These are phyloP conservation scores for Neofusicoccum sp. DNA, from an alignment of 2,329 filamentous ascomycete genomes.

Conservation along the genomic window DNA sequence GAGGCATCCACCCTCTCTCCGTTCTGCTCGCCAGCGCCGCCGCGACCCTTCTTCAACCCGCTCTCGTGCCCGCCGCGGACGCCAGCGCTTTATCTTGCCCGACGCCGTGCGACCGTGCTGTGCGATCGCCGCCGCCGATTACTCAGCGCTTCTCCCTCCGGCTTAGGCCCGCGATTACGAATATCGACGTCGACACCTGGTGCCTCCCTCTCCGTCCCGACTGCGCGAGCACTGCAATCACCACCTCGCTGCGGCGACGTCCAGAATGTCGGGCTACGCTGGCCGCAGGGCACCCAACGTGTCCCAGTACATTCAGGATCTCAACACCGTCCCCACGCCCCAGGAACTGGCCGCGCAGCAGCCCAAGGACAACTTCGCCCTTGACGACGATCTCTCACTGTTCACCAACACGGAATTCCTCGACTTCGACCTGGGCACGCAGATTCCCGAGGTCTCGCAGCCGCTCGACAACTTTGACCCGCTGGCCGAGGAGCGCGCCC, in stretches of 20 bases:
- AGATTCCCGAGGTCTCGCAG: constrained; percentile 23
- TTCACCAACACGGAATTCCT: constrained; percentile 63
- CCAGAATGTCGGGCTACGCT: constrained; percentile 68
- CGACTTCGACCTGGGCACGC: constrained; percentile 58
- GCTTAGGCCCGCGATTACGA: constrained; percentile 4
- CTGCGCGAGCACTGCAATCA: neutral
- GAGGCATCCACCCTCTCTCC: neutral
- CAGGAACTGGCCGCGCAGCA: constrained; percentile 26
- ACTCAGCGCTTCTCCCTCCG: constrained; percentile 15
- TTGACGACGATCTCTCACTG: constrained; percentile 47
- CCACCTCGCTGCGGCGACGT: constrained; percentile 42
- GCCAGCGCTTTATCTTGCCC: neutral
- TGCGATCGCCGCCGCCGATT: constrained; percentile 13
- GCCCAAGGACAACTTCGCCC: constrained; percentile 37
- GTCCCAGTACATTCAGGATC: constrained; percentile 81
- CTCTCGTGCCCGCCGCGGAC: neutral
- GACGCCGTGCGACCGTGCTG: neutral
- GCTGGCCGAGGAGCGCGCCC: constrained; percentile 25
- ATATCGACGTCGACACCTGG: constrained; percentile 5
- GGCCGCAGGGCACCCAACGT: constrained; percentile 81
- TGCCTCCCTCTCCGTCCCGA: neutral
- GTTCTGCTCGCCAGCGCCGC: neutral
- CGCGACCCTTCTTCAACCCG: neutral
- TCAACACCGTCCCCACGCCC: constrained; percentile 65
- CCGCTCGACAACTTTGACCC: constrained; percentile 29